Evolutionary conservation across 345 rosid species (phyloP).

Genomic region (Orychophragmus violaceus): DNA sequence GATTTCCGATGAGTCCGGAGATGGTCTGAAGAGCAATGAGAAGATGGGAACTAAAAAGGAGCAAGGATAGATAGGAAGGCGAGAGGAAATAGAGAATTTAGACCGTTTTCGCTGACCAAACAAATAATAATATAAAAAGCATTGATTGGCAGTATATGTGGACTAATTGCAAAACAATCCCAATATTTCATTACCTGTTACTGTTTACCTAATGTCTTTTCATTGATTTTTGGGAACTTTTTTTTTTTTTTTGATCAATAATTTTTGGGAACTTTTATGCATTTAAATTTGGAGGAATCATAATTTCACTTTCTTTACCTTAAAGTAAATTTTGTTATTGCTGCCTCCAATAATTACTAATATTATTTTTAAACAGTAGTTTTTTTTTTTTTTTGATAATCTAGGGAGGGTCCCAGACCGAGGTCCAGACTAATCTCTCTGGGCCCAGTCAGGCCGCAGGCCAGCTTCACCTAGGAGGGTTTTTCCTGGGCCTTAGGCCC

Average conservation of each 20-base stretch:
- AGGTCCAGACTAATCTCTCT: too few relatives aligned
- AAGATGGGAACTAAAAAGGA: constrained; percentile 16
- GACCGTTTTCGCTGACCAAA: constrained; percentile 42
- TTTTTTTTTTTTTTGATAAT: too few relatives aligned
- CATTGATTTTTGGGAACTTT: too few relatives aligned
- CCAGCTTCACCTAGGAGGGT: too few relatives aligned
- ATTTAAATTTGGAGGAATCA: too few relatives aligned
- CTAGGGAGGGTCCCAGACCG: too few relatives aligned
- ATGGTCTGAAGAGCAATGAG: not conserved
- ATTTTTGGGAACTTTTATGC: too few relatives aligned
- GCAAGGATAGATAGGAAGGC: constrained; percentile 22
- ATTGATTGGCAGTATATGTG: not conserved
- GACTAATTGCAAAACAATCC: not conserved
- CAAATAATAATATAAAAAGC: not conserved
- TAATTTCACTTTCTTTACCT: too few relatives aligned
- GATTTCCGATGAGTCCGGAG: not conserved
- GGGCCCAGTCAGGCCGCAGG: too few relatives aligned
- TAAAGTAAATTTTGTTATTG: not conserved
- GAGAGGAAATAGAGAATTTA: constrained; percentile 2
- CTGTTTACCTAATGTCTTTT: not conserved
- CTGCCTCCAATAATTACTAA: not conserved
- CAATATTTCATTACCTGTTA: not conserved
- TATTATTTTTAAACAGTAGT: not conserved
- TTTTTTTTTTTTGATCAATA: too few relatives aligned
- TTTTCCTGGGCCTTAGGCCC: too few relatives aligned